Evolutionary conservation across 257 asterid species (phyloP).

Genomic region (Paraleonurus japonicus): DNA sequence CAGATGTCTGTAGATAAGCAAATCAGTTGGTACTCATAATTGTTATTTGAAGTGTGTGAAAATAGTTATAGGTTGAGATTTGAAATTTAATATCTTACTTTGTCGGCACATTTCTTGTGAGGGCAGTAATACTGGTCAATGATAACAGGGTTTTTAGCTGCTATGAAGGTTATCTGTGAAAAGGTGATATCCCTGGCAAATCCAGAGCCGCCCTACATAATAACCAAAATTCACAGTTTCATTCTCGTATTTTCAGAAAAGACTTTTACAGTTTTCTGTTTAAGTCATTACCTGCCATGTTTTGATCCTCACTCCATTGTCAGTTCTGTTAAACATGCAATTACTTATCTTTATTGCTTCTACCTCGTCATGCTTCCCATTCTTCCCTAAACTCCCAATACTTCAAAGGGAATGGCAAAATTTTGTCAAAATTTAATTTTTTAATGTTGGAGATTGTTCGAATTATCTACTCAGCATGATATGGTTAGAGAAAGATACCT

Average conservation of each 20-base stretch:
- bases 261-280: background rate
- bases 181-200: slow-evolving; percentile 47
- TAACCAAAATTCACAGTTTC: background rate
- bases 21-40: background rate
- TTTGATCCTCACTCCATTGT: slow-evolving; percentile 59
- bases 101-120: slow-evolving; percentile 31
- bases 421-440: background rate
- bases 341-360: slow-evolving; percentile 35
- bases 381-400: slow-evolving; percentile 51
- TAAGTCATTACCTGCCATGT: slow-evolving; percentile 53
- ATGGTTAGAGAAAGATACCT: slow-evolving; percentile 32
- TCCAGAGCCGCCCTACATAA: slow-evolving; percentile 55
- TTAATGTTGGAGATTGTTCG: background rate
- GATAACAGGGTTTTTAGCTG: slow-evolving; percentile 41
- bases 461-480: background rate
- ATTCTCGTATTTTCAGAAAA: background rate
- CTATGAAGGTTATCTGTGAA: slow-evolving; percentile 38
- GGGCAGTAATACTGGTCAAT: slow-evolving; percentile 63
- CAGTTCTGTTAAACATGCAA: slow-evolving; percentile 38
- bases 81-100: slow-evolving; percentile 29
- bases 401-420: slow-evolving; percentile 25
- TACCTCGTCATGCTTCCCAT: slow-evolving; percentile 36
- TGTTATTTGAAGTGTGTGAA: background rate
- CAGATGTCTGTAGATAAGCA: slow-evolving; percentile 31
- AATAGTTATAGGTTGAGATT: background rate